These are phyloP conservation scores for Colletotrichum cereale DNA, from an alignment of 2,329 filamentous ascomycete genomes.

Conservation along the genomic window DNA sequence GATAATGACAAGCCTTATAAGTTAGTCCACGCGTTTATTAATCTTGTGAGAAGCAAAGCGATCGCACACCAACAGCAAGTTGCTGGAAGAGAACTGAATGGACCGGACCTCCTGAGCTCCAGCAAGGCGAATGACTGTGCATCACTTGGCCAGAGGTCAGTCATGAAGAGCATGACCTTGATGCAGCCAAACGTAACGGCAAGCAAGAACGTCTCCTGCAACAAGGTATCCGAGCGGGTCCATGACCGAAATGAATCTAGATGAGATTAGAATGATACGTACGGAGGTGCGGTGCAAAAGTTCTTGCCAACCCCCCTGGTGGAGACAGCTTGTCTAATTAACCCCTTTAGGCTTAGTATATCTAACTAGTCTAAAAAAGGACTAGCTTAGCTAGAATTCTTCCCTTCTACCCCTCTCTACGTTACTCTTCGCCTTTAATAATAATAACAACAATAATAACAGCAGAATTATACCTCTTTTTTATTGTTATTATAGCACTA, in stretches of 20 bases:
- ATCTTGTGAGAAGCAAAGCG: not conserved
- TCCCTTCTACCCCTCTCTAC: no score
- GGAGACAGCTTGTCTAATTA: no score
- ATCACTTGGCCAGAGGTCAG: not conserved
- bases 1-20: slow-evolving; percentile 39
- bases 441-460: no score
- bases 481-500: no score
- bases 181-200: not conserved
- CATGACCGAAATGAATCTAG: not conserved
- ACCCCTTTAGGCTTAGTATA: no score
- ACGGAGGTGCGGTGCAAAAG: no score
- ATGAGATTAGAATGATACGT: not conserved
- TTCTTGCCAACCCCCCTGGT: no score
- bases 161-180: not conserved
- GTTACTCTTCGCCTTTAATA: no score
- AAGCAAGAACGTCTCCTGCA: not conserved
- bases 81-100: not conserved
- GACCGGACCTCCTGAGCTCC: no score
- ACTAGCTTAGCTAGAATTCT: no score
- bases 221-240: not conserved
- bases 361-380: no score
- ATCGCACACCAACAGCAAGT: not conserved
- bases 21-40: not conserved
- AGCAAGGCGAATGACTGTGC: not conserved
- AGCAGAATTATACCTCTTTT: no score